Conservation (phyloP, 805 yeast species). For the Debaryomyces hansenii region DNA sequence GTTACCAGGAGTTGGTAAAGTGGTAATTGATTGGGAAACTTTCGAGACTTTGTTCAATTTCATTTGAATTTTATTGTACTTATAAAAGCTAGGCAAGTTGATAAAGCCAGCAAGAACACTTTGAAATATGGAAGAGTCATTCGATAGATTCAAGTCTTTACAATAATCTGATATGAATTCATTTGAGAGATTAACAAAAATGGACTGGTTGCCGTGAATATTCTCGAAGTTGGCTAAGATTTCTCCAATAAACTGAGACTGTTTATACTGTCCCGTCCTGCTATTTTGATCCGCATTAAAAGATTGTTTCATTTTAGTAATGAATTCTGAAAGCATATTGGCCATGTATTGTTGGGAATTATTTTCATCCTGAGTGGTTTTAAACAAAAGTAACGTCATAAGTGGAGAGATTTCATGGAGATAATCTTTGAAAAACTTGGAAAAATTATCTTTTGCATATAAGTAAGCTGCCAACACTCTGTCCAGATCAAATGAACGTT, state of each 20-base stretch:
- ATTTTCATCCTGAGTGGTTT: slow-evolving; percentile 6
- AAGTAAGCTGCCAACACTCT: slow-evolving; percentile 32
- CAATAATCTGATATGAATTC: slow-evolving; percentile 43
- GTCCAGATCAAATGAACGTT: slow-evolving; percentile 15
- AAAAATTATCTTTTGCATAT: slow-evolving; percentile 39
- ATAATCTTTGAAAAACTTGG: slow-evolving; percentile 30
- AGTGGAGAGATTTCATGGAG: slow-evolving; percentile 34
- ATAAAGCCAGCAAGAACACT: slow-evolving; percentile 39
- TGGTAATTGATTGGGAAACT: neutral
- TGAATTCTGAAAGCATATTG: slow-evolving; percentile 20
- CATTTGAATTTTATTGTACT: slow-evolving; percentile 37
- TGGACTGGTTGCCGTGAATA: slow-evolving; percentile 25
- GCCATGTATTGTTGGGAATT: slow-evolving; percentile 18
- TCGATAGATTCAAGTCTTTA: slow-evolving; percentile 34
- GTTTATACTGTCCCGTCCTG: slow-evolving; percentile 14
- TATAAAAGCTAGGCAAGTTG: slow-evolving; percentile 43
- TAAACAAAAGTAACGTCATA: slow-evolving; percentile 29
- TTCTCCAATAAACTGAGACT: slow-evolving; percentile 30
- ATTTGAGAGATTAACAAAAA: slow-evolving; percentile 37
- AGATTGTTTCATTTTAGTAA: slow-evolving; percentile 21
- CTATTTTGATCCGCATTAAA: slow-evolving; percentile 17
- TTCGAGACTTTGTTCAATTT: slow-evolving; percentile 20
- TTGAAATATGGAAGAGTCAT: slow-evolving; percentile 43
- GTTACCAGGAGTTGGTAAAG: neutral
- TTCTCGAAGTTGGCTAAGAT: slow-evolving; percentile 28